Evolutionary conservation across 805 yeast genomes (phyloP).

Genomic region (Wickerhamomyces alni): DNA sequence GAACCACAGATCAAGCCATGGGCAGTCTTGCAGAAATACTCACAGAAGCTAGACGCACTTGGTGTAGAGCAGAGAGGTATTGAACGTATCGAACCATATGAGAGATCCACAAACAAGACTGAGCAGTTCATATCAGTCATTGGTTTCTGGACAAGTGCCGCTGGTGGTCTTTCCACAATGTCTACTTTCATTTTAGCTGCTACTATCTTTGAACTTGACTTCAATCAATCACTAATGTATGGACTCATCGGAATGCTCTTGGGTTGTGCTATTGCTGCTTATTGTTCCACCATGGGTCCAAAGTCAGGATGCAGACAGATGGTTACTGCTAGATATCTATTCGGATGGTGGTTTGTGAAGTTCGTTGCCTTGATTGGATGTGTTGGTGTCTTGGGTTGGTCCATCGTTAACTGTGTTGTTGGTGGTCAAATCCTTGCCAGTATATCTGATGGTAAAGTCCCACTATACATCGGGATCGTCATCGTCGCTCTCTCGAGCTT

Average conservation of each 20-base stretch:
- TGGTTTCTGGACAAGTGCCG: constrained; percentile 80
- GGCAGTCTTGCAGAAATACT: constrained; percentile 25
- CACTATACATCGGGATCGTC: constrained; percentile 68
- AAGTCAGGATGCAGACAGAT: constrained; percentile 85
- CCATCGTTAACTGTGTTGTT: constrained; percentile 82
- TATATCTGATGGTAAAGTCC: constrained; percentile 58
- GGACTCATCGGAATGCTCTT: constrained; percentile 59
- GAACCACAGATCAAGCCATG: constrained; percentile 19
- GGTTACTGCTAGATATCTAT: constrained; percentile 74
- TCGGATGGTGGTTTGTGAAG: constrained; percentile 84
- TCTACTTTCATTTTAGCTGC: constrained; percentile 78
- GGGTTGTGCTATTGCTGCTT: constrained; percentile 77
- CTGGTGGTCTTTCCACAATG: constrained; percentile 88
- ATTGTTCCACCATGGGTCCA: constrained; percentile 85
- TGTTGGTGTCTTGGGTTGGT: constrained; percentile 85
- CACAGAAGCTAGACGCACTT: constrained; percentile 42
- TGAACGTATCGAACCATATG: constrained; percentile 64
- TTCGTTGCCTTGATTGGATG: constrained; percentile 66
- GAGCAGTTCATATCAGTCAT: constrained; percentile 40
- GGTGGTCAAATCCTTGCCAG: constrained; percentile 80
- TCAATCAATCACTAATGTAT: constrained; percentile 52
- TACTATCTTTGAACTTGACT: constrained; percentile 60
- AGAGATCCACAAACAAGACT: constrained; percentile 39
- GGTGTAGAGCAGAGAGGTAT: constrained; percentile 80
- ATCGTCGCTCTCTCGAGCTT: constrained; percentile 62